These are phyloP conservation scores for Pseudozyma pruni DNA, from an alignment of 1,284 basidiomycete genomes.

Conservation along the genomic window DNA sequence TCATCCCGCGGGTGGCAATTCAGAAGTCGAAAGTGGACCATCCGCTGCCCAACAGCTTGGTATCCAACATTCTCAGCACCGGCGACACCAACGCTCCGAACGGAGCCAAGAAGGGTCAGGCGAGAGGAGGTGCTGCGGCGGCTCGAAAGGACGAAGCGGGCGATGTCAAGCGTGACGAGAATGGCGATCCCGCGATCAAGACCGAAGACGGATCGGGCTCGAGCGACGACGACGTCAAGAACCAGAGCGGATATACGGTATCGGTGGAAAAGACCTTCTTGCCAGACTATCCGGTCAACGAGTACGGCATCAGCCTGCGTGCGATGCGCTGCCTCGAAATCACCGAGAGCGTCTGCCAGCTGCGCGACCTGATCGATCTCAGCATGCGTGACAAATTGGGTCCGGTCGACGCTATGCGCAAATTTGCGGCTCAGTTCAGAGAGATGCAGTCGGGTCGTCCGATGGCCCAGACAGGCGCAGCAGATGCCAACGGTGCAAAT, in stretches of 20 bases:
- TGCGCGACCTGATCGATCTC: constrained; percentile 57
- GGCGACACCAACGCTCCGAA: constrained; percentile 13
- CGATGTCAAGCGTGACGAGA: constrained; percentile 31
- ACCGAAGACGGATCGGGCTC: constrained; percentile 23
- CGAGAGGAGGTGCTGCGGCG: constrained; percentile 8
- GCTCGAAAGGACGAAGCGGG: constrained; percentile 32
- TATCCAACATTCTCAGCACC: constrained; percentile 29
- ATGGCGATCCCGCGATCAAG: constrained; percentile 22
- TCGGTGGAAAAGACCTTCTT: constrained; percentile 48
- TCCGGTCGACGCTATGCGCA: constrained; percentile 48
- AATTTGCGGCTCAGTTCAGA: constrained; percentile 44
- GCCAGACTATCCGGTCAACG: constrained; percentile 60
- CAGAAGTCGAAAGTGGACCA: constrained; percentile 47
- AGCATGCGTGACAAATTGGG: constrained; percentile 49
- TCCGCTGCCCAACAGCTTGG: constrained; percentile 36
- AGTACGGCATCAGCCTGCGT: constrained; percentile 59
- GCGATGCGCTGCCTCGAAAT: constrained; percentile 63
- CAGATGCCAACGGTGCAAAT: constrained; percentile 10
- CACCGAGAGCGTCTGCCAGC: constrained; percentile 59
- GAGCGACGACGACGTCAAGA: constrained; percentile 30
- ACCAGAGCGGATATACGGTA: constrained; percentile 32
- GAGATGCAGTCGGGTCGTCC: constrained; percentile 36
- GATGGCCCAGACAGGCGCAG: constrained; percentile 8
- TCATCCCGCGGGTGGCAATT: constrained; percentile 43
- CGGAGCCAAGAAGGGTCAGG: constrained; percentile 23